A percentile compares a stretch with the other conserved stretches of the same genome.
Evolutionary conservation across 2,329 filamentous ascomycete genomes (phyloP).

Genomic region (Penicillium sp.): DNA sequence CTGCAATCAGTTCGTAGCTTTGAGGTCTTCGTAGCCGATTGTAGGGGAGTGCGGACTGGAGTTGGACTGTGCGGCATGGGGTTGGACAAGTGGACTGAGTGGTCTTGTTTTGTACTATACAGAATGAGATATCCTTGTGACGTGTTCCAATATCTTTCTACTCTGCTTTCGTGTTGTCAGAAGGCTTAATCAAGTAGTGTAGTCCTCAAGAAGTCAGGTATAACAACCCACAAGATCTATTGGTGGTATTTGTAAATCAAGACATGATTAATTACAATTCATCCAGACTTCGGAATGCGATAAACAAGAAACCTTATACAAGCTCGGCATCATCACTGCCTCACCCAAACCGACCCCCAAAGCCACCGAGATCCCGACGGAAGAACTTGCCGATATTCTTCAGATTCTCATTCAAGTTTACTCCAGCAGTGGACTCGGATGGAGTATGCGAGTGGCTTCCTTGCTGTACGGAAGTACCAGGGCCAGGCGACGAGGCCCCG

Average conservation of each 20-base stretch:
- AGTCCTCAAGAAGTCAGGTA: neutral
- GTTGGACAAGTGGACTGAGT: neutral
- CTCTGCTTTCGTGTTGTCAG: too few species aligned
- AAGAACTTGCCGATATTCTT: constrained; percentile 98
- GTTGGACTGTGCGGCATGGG: neutral
- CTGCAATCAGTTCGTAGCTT: neutral
- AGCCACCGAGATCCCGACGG: constrained; percentile 73
- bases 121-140: neutral
- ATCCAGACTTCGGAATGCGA: neutral
- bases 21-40: constrained; percentile 8
- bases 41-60: constrained; percentile 2
- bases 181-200: neutral
- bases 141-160: neutral
- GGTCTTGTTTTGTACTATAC: neutral
- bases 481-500: constrained; percentile 24
- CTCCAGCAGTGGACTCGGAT: constrained; percentile 46
- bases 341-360: constrained; percentile 66
- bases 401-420: constrained; percentile 84
- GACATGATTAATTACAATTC: neutral
- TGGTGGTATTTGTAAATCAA: neutral
- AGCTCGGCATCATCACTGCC: constrained; percentile 16
- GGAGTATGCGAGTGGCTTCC: constrained; percentile 19
- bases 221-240: neutral
- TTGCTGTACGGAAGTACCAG: constrained; percentile 20
- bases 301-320: neutral